These are phyloP conservation scores for Xylariaceae sp. DNA, from an alignment of 2,329 filamentous ascomycete genomes.

Conservation along the genomic window DNA sequence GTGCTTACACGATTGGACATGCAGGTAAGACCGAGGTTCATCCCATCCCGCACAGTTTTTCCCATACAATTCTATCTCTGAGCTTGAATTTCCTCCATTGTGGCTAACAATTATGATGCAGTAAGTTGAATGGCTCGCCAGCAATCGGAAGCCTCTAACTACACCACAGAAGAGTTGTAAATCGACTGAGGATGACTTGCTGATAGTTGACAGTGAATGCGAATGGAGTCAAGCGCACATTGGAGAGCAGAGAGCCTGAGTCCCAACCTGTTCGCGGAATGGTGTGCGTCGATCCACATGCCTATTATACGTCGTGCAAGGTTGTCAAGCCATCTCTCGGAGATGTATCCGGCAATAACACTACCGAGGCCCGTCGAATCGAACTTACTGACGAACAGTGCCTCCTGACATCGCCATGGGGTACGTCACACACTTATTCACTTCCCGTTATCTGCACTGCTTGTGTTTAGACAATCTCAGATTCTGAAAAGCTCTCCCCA, in stretches of 20 bases:
- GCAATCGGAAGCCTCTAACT: too few relatives aligned
- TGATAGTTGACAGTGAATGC: conserved; percentile 10
- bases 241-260: conserved; percentile 23
- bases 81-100: background rate
- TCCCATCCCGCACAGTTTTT: too few relatives aligned
- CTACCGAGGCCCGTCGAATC: background rate
- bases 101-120: background rate
- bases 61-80: background rate
- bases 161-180: background rate
- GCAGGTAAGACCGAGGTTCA: background rate
- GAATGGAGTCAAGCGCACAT: conserved; percentile 27
- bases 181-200: background rate
- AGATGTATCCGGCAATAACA: conserved; percentile 10
- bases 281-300: conserved; percentile 34
- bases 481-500: too few relatives aligned
- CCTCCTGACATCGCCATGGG: conserved; percentile 34
- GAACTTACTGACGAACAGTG: conserved; percentile 32
- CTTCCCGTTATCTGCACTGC: background rate
- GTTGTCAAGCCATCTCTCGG: conserved; percentile 28
- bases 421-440: background rate
- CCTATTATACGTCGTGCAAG: conserved; percentile 32
- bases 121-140: background rate
- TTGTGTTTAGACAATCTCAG: too few relatives aligned
- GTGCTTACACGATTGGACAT: conserved; percentile 30
- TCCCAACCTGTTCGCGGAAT: conserved; percentile 27